A percentile compares a stretch with the other conserved stretches of the same genome.
These are phyloP conservation scores for Durio zibethinus DNA, from an alignment of 345 rosid species.

Conservation along the genomic window DNA sequence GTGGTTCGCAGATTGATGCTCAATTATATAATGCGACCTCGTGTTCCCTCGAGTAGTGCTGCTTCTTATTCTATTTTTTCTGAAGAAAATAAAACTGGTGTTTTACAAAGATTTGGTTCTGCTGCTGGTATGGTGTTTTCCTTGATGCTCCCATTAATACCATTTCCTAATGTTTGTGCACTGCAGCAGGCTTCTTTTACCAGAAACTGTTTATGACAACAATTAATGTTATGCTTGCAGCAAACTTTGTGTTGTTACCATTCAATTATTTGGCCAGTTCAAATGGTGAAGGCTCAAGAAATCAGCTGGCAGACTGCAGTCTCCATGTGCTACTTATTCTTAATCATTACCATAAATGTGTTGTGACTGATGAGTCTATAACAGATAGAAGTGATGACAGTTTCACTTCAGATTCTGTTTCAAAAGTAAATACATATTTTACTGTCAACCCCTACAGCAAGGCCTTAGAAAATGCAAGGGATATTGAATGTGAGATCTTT, in stretches of 20 bases:
- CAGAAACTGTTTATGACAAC: slow-evolving; percentile 9
- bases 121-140: slow-evolving; percentile 68
- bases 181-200: background rate
- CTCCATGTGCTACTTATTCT: slow-evolving; percentile 83
- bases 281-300: slow-evolving; percentile 56
- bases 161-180: background rate
- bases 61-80: slow-evolving; percentile 50
- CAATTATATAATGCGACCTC: slow-evolving; percentile 64
- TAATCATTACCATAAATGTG: slow-evolving; percentile 69
- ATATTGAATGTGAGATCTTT: slow-evolving; percentile 73
- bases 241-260: slow-evolving; percentile 74
- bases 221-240: slow-evolving; percentile 50
- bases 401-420: slow-evolving; percentile 55
- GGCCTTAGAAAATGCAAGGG: slow-evolving; percentile 83
- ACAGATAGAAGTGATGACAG: slow-evolving; percentile 62
- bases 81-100: slow-evolving; percentile 61
- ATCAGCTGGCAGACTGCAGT: slow-evolving; percentile 73
- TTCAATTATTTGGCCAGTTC: slow-evolving; percentile 74
- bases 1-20: slow-evolving; percentile 66
- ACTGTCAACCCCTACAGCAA: slow-evolving; percentile 79
- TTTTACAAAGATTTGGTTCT: slow-evolving; percentile 83
- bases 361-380: slow-evolving; percentile 48
- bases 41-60: slow-evolving; percentile 35
- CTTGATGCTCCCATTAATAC: background rate
- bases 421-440: slow-evolving; percentile 47